A percentile compares a stretch with the other conserved stretches of the same genome.
Evolutionary conservation across 345 rosid genomes (phyloP).

Genomic region (Lumnitzera racemosa): DNA sequence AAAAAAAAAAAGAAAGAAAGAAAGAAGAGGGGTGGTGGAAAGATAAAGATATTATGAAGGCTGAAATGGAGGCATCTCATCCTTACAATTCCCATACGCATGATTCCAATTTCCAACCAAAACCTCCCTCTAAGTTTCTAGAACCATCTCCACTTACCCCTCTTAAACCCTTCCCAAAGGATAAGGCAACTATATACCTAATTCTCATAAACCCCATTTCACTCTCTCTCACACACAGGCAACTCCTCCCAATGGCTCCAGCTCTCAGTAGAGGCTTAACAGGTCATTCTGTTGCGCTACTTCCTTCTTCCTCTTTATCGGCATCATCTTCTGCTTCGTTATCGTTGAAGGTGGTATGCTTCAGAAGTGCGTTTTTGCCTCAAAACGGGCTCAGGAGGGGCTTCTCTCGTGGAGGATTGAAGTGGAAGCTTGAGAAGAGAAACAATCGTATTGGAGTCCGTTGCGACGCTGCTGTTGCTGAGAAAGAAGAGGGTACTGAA

Average conservation of each 20-base stretch:
- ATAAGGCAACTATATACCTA: not conserved
- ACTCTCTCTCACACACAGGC: not conserved
- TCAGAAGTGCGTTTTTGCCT: slow-evolving; percentile 40
- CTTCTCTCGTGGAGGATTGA: slow-evolving; percentile 39
- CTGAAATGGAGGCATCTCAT: slow-evolving; percentile 45
- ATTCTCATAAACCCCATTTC: not conserved
- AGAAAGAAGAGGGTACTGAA: slow-evolving; percentile 74
- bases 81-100: slow-evolving; percentile 26
- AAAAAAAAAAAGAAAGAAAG: too few species aligned
- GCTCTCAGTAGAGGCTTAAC: slow-evolving; percentile 56
- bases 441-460: slow-evolving; percentile 39
- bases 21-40: not conserved
- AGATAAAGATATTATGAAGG: slow-evolving; percentile 22
- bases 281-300: slow-evolving; percentile 37
- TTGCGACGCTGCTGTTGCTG: slow-evolving; percentile 80
- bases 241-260: slow-evolving; percentile 50
- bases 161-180: slow-evolving; percentile 10
- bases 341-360: slow-evolving; percentile 25
- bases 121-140: slow-evolving; percentile 8
- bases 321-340: slow-evolving; percentile 8
- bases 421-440: slow-evolving; percentile 53
- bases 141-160: slow-evolving; percentile 9
- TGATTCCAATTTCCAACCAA: not conserved
- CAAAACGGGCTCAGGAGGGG: slow-evolving; percentile 31
- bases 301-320: slow-evolving; percentile 39